These are phyloP conservation scores for Globisporangium nagaii DNA, from an alignment of 352 stramenopile genomes.

Conservation along the genomic window DNA sequence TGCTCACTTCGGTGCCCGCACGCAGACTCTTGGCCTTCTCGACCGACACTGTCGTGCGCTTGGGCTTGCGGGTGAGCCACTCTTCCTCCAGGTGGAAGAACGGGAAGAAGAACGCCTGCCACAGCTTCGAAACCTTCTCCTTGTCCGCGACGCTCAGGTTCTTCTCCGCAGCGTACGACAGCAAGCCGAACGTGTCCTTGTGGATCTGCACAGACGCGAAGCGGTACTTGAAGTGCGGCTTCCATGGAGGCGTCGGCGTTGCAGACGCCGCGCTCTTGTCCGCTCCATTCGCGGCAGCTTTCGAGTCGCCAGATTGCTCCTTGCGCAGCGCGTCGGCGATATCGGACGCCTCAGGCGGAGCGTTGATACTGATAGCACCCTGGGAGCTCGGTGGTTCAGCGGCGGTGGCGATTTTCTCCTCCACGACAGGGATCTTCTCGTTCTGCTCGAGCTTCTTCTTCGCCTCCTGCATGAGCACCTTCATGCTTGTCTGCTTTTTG, in stretches of 20 bases:
- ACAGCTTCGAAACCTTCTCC: conserved; percentile 81
- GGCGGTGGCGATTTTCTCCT: background rate
- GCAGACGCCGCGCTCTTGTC: conserved; percentile 2
- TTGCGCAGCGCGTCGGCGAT: conserved; percentile 66
- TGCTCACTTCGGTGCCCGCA: conserved; percentile 68
- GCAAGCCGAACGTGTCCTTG: conserved; percentile 75
- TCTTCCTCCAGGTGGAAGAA: conserved; percentile 82
- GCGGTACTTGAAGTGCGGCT: conserved; percentile 71
- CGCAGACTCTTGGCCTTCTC: conserved; percentile 65
- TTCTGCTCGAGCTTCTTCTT: conserved; percentile 79
- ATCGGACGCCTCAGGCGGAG: conserved; percentile 38
- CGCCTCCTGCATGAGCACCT: conserved; percentile 88
- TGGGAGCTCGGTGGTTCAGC: background rate
- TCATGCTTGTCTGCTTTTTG: conserved; percentile 96
- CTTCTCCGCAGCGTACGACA: conserved; percentile 81
- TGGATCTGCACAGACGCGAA: conserved; percentile 76
- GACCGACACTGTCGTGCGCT: conserved; percentile 52
- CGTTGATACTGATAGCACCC: conserved; percentile 18
- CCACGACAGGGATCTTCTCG: conserved; percentile 36
- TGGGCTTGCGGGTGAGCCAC: conserved; percentile 76
- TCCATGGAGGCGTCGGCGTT: conserved; percentile 24
- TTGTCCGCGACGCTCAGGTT: conserved; percentile 76
- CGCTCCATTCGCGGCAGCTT: background rate
- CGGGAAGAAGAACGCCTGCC: conserved; percentile 80
- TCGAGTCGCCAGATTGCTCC: conserved; percentile 23